Evolutionary conservation across 768 basidiomycete species (phyloP).

Genomic region (Harrya chromipes): DNA sequence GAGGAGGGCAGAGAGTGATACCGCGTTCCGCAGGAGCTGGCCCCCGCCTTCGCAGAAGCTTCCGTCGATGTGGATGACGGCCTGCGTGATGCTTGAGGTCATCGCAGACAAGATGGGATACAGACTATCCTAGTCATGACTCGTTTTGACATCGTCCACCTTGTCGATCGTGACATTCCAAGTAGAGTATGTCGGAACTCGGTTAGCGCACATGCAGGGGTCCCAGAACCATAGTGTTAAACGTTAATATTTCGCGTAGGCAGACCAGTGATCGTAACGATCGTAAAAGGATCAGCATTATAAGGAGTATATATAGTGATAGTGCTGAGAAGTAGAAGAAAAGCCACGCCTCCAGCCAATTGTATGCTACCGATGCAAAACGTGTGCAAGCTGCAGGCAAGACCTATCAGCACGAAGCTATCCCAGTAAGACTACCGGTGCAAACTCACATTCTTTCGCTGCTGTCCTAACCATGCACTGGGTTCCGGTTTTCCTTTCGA

Average conservation of each 20-base stretch:
- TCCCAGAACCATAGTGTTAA: too few relatives aligned
- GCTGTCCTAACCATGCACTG: constrained; percentile 67
- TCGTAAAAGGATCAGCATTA: constrained; percentile 9
- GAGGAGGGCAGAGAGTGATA: constrained; percentile 64
- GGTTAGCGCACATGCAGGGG: too few relatives aligned
- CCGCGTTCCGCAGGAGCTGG: constrained; percentile 68
- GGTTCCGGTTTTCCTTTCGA: constrained; percentile 47
- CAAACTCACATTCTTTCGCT: constrained; percentile 47
- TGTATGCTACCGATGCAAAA: constrained; percentile 21
- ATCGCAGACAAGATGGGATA: not conserved
- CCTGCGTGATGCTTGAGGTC: constrained; percentile 10
- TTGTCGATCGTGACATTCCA: too few relatives aligned
- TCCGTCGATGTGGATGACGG: constrained; percentile 38
- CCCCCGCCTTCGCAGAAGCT: constrained; percentile 57
- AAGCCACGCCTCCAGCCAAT: not conserved
- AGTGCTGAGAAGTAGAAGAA: not conserved
- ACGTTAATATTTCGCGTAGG: too few relatives aligned
- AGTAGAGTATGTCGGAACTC: too few relatives aligned
- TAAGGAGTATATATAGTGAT: constrained; percentile 9
- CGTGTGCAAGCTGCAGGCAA: constrained; percentile 26
- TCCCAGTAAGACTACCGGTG: not conserved
- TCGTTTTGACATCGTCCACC: too few relatives aligned
- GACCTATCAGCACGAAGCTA: constrained; percentile 1
- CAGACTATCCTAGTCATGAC: too few relatives aligned
- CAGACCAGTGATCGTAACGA: not conserved